phyloP scores from a whole-genome alignment of 371 early-diverging fungal species.

The Chytridiales sp. region DNA sequence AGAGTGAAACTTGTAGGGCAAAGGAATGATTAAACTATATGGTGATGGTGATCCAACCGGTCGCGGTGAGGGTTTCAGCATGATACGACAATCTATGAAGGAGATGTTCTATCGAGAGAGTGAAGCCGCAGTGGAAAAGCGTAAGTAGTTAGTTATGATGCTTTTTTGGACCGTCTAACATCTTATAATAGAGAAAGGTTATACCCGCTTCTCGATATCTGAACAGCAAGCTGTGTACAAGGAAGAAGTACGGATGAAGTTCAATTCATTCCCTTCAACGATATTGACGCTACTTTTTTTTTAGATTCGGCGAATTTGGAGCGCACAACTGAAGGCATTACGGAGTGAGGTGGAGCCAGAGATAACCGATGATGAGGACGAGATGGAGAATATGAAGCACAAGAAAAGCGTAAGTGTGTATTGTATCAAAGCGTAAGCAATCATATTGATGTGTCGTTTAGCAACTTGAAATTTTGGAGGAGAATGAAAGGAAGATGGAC shows the following conservation, averaged over 20 bases:
- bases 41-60: slow-evolving; percentile 98
- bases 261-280: background rate
- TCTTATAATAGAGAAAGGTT: background rate
- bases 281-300: slow-evolving; percentile 4
- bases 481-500: slow-evolving; percentile 21
- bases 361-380: slow-evolving; percentile 24
- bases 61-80: slow-evolving; percentile 97
- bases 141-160: slow-evolving; percentile 20
- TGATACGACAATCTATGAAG: slow-evolving; percentile 95
- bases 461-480: slow-evolving; percentile 35
- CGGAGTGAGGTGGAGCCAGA: slow-evolving; percentile 38
- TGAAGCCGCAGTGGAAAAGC: slow-evolving; percentile 75
- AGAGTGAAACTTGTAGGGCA: slow-evolving; percentile 52
- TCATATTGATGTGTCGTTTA: background rate
- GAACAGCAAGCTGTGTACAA: slow-evolving; percentile 94
- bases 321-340: slow-evolving; percentile 76
- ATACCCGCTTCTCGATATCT: slow-evolving; percentile 73
- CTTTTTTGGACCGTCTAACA: background rate
- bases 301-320: slow-evolving; percentile 89
- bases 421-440: background rate
- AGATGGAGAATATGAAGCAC: slow-evolving; percentile 16
- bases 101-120: slow-evolving; percentile 91
- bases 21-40: slow-evolving; percentile 90
- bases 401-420: slow-evolving; percentile 11
- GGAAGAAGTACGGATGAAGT: slow-evolving; percentile 64